phyloP scores from a whole-genome alignment of 305 asterid genomes.

The Coffea humblotiana region DNA sequence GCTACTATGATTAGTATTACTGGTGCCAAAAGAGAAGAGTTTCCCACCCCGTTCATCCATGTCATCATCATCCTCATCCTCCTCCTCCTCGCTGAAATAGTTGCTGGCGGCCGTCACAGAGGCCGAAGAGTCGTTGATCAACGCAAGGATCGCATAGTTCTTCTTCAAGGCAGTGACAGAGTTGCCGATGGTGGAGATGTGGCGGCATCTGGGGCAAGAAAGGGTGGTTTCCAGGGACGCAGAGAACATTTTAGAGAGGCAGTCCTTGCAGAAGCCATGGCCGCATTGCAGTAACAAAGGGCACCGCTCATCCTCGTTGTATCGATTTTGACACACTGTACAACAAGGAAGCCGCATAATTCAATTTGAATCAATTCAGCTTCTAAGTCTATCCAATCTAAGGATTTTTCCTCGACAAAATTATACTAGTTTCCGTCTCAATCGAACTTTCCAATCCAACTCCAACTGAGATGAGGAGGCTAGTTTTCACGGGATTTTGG shows the following conservation, averaged over 20 bases:
- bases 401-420: neutral
- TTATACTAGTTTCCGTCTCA: neutral
- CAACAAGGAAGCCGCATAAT: conserved; percentile 80
- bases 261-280: conserved; percentile 92
- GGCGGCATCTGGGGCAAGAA: conserved; percentile 97
- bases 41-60: conserved; percentile 37
- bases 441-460: neutral
- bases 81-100: conserved; percentile 45
- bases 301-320: conserved; percentile 90
- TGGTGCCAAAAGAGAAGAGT: neutral
- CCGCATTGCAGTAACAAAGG: conserved; percentile 98
- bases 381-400: neutral
- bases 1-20: conserved; percentile 1
- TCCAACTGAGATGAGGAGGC: neutral
- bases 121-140: conserved; percentile 47
- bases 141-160: conserved; percentile 76
- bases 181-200: conserved; percentile 82
- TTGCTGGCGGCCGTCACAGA: neutral
- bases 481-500: neutral
- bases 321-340: conserved; percentile 88
- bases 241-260: conserved; percentile 81
- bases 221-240: conserved; percentile 69
- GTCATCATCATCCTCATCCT: conserved; percentile 72
- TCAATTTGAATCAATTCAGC: neutral
- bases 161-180: conserved; percentile 79